Conservation (phyloP, 2,329 filamentous ascomycete genomes). For the Fusarium guadeloupense region DNA sequence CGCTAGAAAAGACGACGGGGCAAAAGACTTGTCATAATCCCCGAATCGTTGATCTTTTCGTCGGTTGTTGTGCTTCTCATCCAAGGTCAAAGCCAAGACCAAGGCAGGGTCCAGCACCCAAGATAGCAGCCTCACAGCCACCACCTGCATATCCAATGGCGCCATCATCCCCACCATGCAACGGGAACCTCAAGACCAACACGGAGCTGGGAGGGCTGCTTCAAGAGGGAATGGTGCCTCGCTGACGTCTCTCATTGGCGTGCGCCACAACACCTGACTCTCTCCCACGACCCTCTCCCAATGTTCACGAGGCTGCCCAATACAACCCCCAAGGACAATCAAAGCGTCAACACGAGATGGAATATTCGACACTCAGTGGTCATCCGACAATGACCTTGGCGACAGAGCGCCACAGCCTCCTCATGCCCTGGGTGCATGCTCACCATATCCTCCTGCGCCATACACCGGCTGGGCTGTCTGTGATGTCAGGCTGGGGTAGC, state of each 20-base stretch:
- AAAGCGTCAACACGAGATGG: slow-evolving; percentile 38
- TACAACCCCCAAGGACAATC: slow-evolving; percentile 36
- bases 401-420: slow-evolving; percentile 20
- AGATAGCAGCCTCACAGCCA: slow-evolving; percentile 19
- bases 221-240: slow-evolving; percentile 34
- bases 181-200: slow-evolving; percentile 23
- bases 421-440: slow-evolving; percentile 55
- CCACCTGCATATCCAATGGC: slow-evolving; percentile 36
- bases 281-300: slow-evolving; percentile 43
- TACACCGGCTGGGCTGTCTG: slow-evolving; percentile 53
- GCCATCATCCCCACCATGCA: slow-evolving; percentile 27
- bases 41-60: slow-evolving; percentile 4
- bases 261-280: slow-evolving; percentile 52
- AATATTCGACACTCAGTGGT: slow-evolving; percentile 28
- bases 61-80: slow-evolving; percentile 4
- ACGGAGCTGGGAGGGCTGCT: slow-evolving; percentile 23
- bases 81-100: not conserved
- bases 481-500: slow-evolving; percentile 51
- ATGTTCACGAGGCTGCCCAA: slow-evolving; percentile 47
- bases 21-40: slow-evolving; percentile 22
- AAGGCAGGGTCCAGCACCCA: slow-evolving; percentile 16
- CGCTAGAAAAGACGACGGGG: slow-evolving; percentile 21
- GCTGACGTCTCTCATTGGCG: slow-evolving; percentile 47
- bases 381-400: slow-evolving; percentile 33
- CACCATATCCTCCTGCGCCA: slow-evolving; percentile 53